Evolutionary conservation across 768 basidiomycete species (phyloP).

Genomic region (Phylloporus arenicola): DNA sequence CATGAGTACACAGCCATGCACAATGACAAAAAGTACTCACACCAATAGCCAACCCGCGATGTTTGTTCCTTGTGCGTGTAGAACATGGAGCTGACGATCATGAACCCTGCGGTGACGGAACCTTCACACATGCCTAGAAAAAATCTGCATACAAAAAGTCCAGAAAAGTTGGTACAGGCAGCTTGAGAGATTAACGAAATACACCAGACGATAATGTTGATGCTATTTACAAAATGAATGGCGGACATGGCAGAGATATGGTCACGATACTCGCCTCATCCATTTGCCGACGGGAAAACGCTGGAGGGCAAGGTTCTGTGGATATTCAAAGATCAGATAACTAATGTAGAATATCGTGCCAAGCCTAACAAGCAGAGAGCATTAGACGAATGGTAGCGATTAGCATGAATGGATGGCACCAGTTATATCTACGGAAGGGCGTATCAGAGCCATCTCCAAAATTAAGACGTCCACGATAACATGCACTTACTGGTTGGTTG

Average conservation of each 20-base stretch:
- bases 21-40: slow-evolving; percentile 35
- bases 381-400: not conserved
- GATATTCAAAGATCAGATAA: slow-evolving; percentile 68
- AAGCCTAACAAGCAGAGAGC: slow-evolving; percentile 41
- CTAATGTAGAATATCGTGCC: slow-evolving; percentile 72
- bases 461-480: not conserved
- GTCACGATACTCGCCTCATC: slow-evolving; percentile 52
- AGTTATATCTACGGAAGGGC: slow-evolving; percentile 49
- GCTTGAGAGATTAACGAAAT: slow-evolving; percentile 57
- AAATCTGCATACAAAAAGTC: slow-evolving; percentile 56
- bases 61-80: slow-evolving; percentile 71
- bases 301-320: slow-evolving; percentile 68
- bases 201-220: slow-evolving; percentile 66
- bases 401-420: slow-evolving; percentile 32
- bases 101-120: slow-evolving; percentile 65
- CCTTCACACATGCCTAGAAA: slow-evolving; percentile 72
- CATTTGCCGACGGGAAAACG: slow-evolving; percentile 73
- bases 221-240: slow-evolving; percentile 28
- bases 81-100: slow-evolving; percentile 76
- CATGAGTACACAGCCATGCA: not conserved
- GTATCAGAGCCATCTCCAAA: not conserved
- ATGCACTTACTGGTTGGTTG: slow-evolving; percentile 53
- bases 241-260: not conserved
- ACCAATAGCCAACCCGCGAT: slow-evolving; percentile 68
- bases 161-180: slow-evolving; percentile 65